Evolutionary conservation across 1,284 basidiomycete genomes (phyloP), one percentile per base, ranked within the genome.

Genomic region (Pseudozyma flocculosa): DNA sequence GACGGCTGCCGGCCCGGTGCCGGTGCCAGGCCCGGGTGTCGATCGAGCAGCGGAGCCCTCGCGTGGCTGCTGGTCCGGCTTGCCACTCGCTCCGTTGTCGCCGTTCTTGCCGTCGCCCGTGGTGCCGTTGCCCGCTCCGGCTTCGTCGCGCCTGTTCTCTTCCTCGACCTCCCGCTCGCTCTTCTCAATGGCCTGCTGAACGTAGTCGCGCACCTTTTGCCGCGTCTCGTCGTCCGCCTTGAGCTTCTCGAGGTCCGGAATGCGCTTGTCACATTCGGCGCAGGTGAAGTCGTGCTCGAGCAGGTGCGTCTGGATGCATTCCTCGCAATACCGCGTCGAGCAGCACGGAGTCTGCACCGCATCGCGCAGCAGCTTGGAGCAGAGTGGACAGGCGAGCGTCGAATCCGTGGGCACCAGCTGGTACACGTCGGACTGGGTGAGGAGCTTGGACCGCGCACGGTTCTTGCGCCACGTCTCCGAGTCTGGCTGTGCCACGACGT

Each of bases 281-380:
- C 75, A 78, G 17, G 41, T 50, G 48, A 78, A 76, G 40, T 78
- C 75, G 47, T 78, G 72, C 48, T 78, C 75, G 39, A 78, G 66
- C 13, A 78, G 50, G 40, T 76, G 68, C 9, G 68, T 75, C 46
- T 73, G 72, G 26, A 78, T 75, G 48, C 74, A 76, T 50, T 78
- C 75, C 39, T 78, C 74, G 42, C 75, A 78, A 47, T 70, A 76
- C 11, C 59, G 61, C 2, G 71, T 76, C 18, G 55, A 50, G 49
- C 75, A 78, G 54, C 75, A 78, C 2, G 70, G 68, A 42, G 75
- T 74, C 44, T 66, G 54, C 9, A 75, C 71, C 8, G 75, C 73
- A 29, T 70, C 66, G 24, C 65, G 61, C 17, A 75, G 50, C 30
- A 78, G 58, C 48, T 70, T 74, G 37, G 68, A 65, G 57, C 75